Percentiles rank a stretch among this genome's conserved stretches.
These are phyloP conservation scores for Fomes fomentarius DNA, from an alignment of 1,284 basidiomycete species.

Conservation along the genomic window DNA sequence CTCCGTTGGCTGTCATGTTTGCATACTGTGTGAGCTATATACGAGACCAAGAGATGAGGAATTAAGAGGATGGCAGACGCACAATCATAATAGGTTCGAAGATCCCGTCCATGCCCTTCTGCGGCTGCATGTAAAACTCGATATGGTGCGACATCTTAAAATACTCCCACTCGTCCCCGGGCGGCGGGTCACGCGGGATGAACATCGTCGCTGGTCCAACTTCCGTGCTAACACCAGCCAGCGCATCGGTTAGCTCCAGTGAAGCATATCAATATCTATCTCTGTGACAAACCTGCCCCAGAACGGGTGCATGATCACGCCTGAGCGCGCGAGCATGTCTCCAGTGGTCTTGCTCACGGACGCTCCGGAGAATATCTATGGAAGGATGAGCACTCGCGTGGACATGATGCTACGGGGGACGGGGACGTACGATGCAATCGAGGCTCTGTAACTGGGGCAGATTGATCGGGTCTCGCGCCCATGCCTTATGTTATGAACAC, in stretches of 20 bases:
- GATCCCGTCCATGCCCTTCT: conserved; percentile 6
- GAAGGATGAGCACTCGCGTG: neutral
- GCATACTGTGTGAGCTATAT: neutral
- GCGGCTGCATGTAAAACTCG: conserved; percentile 13
- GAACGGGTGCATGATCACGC: conserved; percentile 15
- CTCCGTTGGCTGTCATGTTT: conserved; percentile 5
- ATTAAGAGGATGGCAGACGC: neutral
- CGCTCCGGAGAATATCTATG: conserved; percentile 20
- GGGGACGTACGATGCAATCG: conserved; percentile 22
- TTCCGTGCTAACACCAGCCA: conserved; percentile 12
- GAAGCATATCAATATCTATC: too few relatives aligned
- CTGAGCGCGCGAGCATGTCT: conserved; percentile 14
- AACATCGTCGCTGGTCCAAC: conserved; percentile 22
- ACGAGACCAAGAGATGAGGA: neutral
- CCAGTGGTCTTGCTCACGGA: conserved; percentile 23
- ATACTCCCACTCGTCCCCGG: conserved; percentile 22
- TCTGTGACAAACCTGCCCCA: conserved; percentile 19
- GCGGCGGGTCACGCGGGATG: conserved; percentile 14
- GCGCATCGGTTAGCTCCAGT: neutral
- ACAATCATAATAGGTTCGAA: conserved; percentile 22
- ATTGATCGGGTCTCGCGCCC: conserved; percentile 20
- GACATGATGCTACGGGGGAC: neutral
- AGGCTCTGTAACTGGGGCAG: conserved; percentile 13
- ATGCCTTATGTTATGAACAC: too few relatives aligned
- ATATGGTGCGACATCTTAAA: conserved; percentile 22